A percentile compares a stretch with the other conserved stretches of the same genome.
Evolutionary conservation across 331 rosid genomes (phyloP).

Genomic region (Malus hybrid): DNA sequence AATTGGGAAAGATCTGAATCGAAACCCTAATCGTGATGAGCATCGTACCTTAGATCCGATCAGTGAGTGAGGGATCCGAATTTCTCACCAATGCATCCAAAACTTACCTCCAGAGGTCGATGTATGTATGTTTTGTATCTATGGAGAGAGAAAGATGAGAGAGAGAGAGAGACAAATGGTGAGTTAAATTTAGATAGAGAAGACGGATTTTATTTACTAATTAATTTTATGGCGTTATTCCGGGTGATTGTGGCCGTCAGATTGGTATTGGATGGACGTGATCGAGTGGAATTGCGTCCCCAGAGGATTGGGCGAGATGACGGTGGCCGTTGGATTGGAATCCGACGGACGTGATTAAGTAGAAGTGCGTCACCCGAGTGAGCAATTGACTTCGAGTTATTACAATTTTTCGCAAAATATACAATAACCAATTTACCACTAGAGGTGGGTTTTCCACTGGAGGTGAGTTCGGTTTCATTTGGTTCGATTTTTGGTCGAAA

Average conservation of each 20-base stretch:
- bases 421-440: no score
- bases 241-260: background rate
- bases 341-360: constrained; percentile 3
- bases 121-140: background rate
- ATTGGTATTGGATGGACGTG: constrained; percentile 3
- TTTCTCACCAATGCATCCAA: constrained; percentile 21
- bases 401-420: no score
- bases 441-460: no score
- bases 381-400: background rate
- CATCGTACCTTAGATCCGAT: constrained; percentile 70
- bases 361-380: background rate
- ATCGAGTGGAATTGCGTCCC: background rate
- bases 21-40: background rate
- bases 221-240: no score
- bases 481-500: no score
- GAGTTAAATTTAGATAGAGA: background rate
- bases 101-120: constrained; percentile 25
- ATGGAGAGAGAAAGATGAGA: background rate
- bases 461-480: no score
- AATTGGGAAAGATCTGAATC: constrained; percentile 9
- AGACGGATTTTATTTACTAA: background rate
- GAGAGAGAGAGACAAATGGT: constrained; percentile 1
- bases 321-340: background rate
- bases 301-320: background rate
- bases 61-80: constrained; percentile 21